These are phyloP conservation scores for Aureobasidium zeae DNA, from an alignment of 2,329 filamentous ascomycete species.

Conservation along the genomic window DNA sequence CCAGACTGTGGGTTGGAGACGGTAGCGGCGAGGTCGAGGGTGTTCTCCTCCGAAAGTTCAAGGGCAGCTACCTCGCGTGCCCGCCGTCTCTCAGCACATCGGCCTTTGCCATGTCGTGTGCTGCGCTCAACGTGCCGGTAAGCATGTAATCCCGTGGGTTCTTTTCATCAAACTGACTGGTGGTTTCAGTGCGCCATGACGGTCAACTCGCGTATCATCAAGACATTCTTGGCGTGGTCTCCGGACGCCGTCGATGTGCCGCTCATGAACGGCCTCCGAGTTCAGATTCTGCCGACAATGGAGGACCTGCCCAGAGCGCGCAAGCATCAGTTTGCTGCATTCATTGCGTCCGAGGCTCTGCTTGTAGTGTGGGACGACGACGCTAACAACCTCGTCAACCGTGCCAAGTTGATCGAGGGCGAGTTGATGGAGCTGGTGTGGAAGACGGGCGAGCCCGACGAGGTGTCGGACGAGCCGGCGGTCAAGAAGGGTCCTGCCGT, in stretches of 20 bases:
- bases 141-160: conserved; percentile 19
- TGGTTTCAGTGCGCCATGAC: conserved; percentile 61
- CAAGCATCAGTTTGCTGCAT: conserved; percentile 73
- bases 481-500: conserved; percentile 40
- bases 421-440: conserved; percentile 72
- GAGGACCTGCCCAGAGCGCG: conserved; percentile 60
- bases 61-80: conserved; percentile 63
- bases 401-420: conserved; percentile 63
- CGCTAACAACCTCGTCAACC: conserved; percentile 57
- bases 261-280: conserved; percentile 63
- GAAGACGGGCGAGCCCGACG: conserved; percentile 47
- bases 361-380: conserved; percentile 79
- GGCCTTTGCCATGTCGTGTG: conserved; percentile 54
- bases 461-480: conserved; percentile 47
- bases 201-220: conserved; percentile 69
- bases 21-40: conserved; percentile 60
- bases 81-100: conserved; percentile 56
- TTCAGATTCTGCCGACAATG: conserved; percentile 65
- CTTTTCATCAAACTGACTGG: conserved; percentile 20
- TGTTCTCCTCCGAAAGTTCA: conserved; percentile 59
- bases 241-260: conserved; percentile 67
- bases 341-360: conserved; percentile 60
- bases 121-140: conserved; percentile 63
- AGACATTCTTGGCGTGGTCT: conserved; percentile 64
- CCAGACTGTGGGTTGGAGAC: conserved; percentile 63